Conservation (phyloP, 1,284 basidiomycete species). For the Malassezia yamatoensis region DNA sequence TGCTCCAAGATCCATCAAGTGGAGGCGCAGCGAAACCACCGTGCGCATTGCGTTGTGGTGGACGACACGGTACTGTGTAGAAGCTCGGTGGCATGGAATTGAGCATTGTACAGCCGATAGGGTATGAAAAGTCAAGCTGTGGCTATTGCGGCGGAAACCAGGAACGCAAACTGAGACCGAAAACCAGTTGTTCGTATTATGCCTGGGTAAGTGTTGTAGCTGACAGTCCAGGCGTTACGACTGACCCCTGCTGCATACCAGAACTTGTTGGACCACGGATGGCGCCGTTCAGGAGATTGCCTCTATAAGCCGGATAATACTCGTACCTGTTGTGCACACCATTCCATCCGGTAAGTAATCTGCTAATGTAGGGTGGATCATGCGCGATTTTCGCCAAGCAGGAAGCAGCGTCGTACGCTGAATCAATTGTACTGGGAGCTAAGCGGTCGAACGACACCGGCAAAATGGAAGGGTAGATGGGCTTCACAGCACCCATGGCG, state of each 20-base stretch:
- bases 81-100: background rate
- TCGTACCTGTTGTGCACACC: slow-evolving; percentile 39
- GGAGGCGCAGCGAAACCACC: background rate
- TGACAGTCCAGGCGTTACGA: slow-evolving; percentile 17
- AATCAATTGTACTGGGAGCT: slow-evolving; percentile 26
- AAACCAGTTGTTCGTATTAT: slow-evolving; percentile 49
- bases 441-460: slow-evolving; percentile 18
- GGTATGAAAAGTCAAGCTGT: slow-evolving; percentile 48
- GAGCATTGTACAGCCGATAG: slow-evolving; percentile 49
- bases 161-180: slow-evolving; percentile 29
- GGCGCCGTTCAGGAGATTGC: slow-evolving; percentile 38
- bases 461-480: slow-evolving; percentile 34
- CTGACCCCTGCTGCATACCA: slow-evolving; percentile 35
- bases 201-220: slow-evolving; percentile 20
- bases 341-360: slow-evolving; percentile 28
- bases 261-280: slow-evolving; percentile 33
- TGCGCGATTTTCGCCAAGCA: slow-evolving; percentile 6
- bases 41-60: background rate
- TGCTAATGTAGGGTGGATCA: slow-evolving; percentile 9
- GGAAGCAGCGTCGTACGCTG: slow-evolving; percentile 26
- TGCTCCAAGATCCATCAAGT: background rate
- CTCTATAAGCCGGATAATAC: slow-evolving; percentile 40
- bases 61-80: background rate
- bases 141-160: slow-evolving; percentile 50
- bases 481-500: slow-evolving; percentile 19